These are phyloP conservation scores for Kwoniella sp. DNA, from an alignment of 768 basidiomycete genomes.

Conservation along the genomic window DNA sequence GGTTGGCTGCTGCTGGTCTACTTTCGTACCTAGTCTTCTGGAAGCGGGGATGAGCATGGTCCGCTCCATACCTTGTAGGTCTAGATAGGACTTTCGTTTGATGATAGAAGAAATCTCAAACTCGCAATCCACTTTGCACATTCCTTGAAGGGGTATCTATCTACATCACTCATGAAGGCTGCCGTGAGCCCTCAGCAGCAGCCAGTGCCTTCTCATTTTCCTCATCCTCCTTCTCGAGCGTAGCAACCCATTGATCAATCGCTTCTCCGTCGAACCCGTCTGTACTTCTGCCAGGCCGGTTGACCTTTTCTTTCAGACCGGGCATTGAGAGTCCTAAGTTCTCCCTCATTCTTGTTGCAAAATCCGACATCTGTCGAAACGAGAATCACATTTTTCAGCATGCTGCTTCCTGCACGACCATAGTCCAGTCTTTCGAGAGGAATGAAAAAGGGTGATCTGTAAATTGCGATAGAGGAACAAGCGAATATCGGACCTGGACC, in stretches of 20 bases:
- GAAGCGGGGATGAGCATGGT: background rate
- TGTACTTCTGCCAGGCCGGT: conserved; percentile 13
- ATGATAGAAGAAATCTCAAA: too few species aligned
- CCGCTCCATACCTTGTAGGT: too few species aligned
- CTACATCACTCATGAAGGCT: background rate
- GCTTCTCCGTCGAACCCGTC: conserved; percentile 24
- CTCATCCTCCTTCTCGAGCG: conserved; percentile 20
- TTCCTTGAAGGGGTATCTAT: too few species aligned
- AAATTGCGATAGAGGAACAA: too few species aligned
- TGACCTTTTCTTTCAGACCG: conserved; percentile 8
- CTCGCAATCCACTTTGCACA: too few species aligned
- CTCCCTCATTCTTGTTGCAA: conserved; percentile 40
- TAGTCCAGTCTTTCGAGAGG: too few species aligned
- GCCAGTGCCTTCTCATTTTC: background rate
- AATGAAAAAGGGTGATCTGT: too few species aligned
- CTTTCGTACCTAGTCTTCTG: conserved; percentile 6
- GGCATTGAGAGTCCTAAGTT: conserved; percentile 35
- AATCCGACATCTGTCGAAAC: conserved; percentile 36
- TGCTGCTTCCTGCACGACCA: too few species aligned
- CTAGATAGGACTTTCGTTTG: too few species aligned
- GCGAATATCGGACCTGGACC: too few species aligned
- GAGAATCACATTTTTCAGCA: too few species aligned
- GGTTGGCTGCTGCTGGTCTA: conserved; percentile 9
- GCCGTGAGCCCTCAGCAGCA: background rate
- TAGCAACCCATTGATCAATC: conserved; percentile 24